Base-by-base conservation (phyloP, 2,329 filamentous ascomycete species). In the Immersiporthe knoxdaviesiana region DNA sequence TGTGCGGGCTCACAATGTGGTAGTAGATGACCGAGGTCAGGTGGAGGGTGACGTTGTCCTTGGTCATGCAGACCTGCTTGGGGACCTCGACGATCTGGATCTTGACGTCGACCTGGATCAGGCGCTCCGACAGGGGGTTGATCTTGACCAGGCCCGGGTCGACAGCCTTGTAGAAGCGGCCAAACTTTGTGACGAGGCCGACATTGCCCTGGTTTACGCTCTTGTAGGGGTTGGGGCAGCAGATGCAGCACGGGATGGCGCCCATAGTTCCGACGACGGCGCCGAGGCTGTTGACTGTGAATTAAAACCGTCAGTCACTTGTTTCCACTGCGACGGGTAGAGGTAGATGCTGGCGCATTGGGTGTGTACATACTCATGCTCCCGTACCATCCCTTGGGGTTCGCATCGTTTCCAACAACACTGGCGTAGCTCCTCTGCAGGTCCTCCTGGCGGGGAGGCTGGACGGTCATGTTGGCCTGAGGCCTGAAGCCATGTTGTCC, bases 1-100 rank as follows among this genome's bases (percentile, higher is more conserved):
- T 97, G 87, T 98, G 95, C 1, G 96, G 96, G 37, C 92, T 92
- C 67, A 91, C 92, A 77, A 99, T 95, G 85, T 97, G 94, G 84
- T 99, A 99, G 87, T 99, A 99, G 83, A 99, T 97, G 78, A 99
- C 96, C 7, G 93, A 97, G 62, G 94, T 98, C 74, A 99, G 86
- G 76, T 94, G 91, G 56, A 99, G 86, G 60, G 92, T 97, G 72
- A 98, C 96, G 77, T 99, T 99, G 85, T 99, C 96, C 84, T 98
- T 98, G 80, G 96, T 99, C 94, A 99, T 99, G 86, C 96, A 98
- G 72, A 95, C 90, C 82, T 99, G 96, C 82, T 94, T 90, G 24
- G 95, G 95, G 32, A 99, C 96, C 84, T 99, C 91, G 79, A 97
- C 93, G 73, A 97, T 97, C 83, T 99, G 96, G 75, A 98, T 97